These are phyloP conservation scores for Alternaria angustiovoidea DNA, from an alignment of 2,329 filamentous ascomycete genomes.

Conservation along the genomic window DNA sequence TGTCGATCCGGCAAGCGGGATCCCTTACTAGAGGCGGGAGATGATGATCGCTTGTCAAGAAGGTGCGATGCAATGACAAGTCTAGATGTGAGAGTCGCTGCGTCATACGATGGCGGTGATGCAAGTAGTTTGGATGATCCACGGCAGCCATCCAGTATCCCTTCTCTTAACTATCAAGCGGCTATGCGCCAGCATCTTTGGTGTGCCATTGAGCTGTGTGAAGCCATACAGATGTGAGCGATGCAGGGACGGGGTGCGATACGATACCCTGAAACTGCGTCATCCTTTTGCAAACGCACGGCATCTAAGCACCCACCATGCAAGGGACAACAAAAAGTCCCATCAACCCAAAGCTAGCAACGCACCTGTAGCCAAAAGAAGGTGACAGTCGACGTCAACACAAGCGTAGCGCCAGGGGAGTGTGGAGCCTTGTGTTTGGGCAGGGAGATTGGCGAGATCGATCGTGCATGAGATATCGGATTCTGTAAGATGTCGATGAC, in stretches of 20 bases:
- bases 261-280: neutral
- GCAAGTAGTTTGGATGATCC: too few species aligned
- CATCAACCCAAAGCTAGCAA: neutral
- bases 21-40: conserved; percentile 22
- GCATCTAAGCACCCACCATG: neutral
- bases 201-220: neutral
- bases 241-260: neutral
- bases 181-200: neutral
- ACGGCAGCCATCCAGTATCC: neutral
- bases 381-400: conserved; percentile 33
- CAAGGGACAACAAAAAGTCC: neutral
- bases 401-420: conserved; percentile 34
- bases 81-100: conserved; percentile 2
- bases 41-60: conserved; percentile 21
- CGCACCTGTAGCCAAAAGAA: conserved; percentile 7
- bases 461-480: conserved; percentile 25
- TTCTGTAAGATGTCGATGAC: conserved; percentile 25
- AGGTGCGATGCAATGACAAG: neutral
- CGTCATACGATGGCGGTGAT: neutral
- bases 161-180: neutral
- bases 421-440: conserved; percentile 21
- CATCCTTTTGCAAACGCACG: neutral
- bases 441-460: conserved; percentile 35
- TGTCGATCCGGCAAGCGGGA: conserved; percentile 21
- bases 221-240: neutral